Evolutionary conservation across 176 grass and related monocot genomes (phyloP).

Genomic region (Alopecurus myosuroides): DNA sequence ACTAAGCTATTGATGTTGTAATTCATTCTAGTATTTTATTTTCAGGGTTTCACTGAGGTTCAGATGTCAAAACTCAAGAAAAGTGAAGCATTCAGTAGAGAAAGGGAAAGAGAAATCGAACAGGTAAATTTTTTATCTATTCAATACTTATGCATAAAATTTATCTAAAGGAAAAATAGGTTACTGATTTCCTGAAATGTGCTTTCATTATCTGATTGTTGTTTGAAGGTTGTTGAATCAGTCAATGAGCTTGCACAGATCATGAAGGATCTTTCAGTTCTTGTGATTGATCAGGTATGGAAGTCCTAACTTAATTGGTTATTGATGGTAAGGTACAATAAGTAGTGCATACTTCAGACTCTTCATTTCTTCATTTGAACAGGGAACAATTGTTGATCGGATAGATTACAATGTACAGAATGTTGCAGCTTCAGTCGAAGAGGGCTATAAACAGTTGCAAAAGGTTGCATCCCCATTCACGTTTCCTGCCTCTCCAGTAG

Average conservation of each 20-base stretch:
- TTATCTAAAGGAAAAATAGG: background rate
- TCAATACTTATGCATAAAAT: background rate
- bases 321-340: background rate
- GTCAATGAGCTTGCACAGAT: constrained; percentile 98
- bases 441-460: constrained; percentile 86
- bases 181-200: background rate
- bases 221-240: constrained; percentile 86
- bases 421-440: constrained; percentile 77
- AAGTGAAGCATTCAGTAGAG: constrained; percentile 91
- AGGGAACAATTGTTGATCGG: constrained; percentile 94
- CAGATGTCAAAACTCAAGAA: constrained; percentile 92
- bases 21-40: constrained; percentile 17
- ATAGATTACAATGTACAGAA: constrained; percentile 96
- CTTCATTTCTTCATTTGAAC: constrained; percentile 21
- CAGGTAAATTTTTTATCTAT: constrained; percentile 48
- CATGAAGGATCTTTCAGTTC: constrained; percentile 98
- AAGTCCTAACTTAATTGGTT: constrained; percentile 10
- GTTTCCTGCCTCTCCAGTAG: background rate
- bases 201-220: constrained; percentile 16
- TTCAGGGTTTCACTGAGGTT: constrained; percentile 89
- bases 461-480: constrained; percentile 45
- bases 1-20: background rate
- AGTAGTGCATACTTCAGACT: constrained; percentile 11
- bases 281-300: constrained; percentile 96
- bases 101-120: constrained; percentile 92